Evolutionary conservation across 768 basidiomycete species (phyloP).

Genomic region (Serendipita sp.): DNA sequence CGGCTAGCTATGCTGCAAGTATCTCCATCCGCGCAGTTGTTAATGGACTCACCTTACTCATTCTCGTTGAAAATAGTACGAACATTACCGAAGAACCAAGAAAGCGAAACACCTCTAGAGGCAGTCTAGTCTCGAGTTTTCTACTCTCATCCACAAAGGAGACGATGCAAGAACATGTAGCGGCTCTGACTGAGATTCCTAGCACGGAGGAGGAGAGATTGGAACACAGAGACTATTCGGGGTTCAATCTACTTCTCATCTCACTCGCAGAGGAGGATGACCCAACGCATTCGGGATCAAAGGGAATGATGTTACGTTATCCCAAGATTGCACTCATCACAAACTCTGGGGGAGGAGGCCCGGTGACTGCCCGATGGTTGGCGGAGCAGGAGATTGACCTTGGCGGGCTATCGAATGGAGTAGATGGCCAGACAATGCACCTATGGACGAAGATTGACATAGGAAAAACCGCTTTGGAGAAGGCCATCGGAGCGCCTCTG

Average conservation of each 20-base stretch:
- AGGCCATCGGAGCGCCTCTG: slow-evolving; percentile 25
- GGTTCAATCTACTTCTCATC: slow-evolving; percentile 68
- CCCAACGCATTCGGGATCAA: background rate
- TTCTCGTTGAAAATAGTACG: slow-evolving; percentile 34
- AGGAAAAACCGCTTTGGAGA: slow-evolving; percentile 34
- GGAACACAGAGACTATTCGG: slow-evolving; percentile 36
- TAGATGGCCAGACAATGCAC: slow-evolving; percentile 44
- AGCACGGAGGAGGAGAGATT: slow-evolving; percentile 10
- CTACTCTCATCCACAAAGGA: slow-evolving; percentile 26
- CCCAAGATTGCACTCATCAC: slow-evolving; percentile 35
- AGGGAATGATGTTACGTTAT: slow-evolving; percentile 29
- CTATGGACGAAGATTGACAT: slow-evolving; percentile 63
- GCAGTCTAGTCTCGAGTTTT: slow-evolving; percentile 50
- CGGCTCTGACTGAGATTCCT: slow-evolving; percentile 31
- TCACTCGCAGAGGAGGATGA: slow-evolving; percentile 22
- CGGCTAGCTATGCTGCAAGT: slow-evolving; percentile 58
- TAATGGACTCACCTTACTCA: background rate
- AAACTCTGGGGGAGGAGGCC: slow-evolving; percentile 55
- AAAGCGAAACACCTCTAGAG: slow-evolving; percentile 44
- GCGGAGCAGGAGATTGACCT: slow-evolving; percentile 30
- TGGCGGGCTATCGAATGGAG: slow-evolving; percentile 60
- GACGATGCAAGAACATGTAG: slow-evolving; percentile 33
- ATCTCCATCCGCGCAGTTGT: background rate
- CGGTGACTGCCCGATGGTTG: slow-evolving; percentile 39
- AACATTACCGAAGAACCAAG: slow-evolving; percentile 62